These are phyloP conservation scores for Tylopilus subfusipes DNA, from an alignment of 768 basidiomycete genomes.

Conservation along the genomic window DNA sequence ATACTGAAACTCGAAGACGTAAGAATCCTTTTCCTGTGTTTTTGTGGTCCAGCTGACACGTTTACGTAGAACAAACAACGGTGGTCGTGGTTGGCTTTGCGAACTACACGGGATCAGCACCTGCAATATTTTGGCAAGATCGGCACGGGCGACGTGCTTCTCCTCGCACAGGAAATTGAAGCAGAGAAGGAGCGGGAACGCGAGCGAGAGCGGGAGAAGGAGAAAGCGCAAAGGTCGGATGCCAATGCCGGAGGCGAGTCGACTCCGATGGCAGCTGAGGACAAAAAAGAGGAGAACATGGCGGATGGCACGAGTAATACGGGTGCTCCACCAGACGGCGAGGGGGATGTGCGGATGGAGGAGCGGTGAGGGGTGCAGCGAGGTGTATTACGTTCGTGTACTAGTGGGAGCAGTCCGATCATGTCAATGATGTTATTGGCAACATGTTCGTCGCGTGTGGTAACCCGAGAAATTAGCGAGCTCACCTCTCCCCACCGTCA, in stretches of 20 bases:
- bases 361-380: conserved; percentile 23
- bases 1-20: conserved; percentile 65
- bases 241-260: conserved; percentile 32
- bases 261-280: conserved; percentile 26
- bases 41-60: conserved; percentile 10
- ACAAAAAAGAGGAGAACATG: conserved; percentile 21
- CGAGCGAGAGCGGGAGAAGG: conserved; percentile 35
- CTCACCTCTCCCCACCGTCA: neutral
- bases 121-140: conserved; percentile 80
- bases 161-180: conserved; percentile 38
- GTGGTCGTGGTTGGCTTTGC: conserved; percentile 78
- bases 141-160: conserved; percentile 68
- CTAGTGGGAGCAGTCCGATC: neutral
- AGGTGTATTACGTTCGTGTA: neutral
- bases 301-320: conserved; percentile 19
- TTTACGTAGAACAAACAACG: conserved; percentile 64
- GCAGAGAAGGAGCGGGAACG: conserved; percentile 36
- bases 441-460: conserved; percentile 11
- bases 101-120: conserved; percentile 68
- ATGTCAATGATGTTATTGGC: neutral
- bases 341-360: conserved; percentile 53
- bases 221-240: conserved; percentile 25
- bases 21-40: neutral
- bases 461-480: conserved; percentile 1
- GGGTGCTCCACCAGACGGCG: conserved; percentile 26